Percentiles rank a stretch among this genome's conserved stretches.
Conservation (phyloP, 768 basidiomycete species). For the Hericium rajendrae region DNA sequence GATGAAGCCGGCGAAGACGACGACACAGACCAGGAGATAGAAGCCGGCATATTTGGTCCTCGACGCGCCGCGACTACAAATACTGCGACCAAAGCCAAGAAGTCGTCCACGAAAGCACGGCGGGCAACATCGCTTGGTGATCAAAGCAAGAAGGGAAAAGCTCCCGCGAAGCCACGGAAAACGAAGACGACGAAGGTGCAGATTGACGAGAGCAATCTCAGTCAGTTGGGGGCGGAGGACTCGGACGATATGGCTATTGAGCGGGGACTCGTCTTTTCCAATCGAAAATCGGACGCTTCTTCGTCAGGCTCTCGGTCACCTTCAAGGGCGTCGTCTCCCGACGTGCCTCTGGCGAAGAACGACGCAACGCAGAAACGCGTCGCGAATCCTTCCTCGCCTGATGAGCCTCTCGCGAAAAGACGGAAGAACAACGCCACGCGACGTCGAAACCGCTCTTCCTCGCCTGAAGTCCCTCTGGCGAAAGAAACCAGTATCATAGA, state of each 20-base stretch:
- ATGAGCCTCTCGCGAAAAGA: not conserved
- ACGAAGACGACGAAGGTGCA: conserved; percentile 17
- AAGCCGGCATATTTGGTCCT: conserved; percentile 38
- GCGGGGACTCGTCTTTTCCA: conserved; percentile 23
- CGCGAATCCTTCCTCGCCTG: not conserved
- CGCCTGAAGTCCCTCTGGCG: conserved; percentile 13
- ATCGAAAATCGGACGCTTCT: not conserved
- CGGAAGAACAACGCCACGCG: not conserved
- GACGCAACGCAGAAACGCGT: not conserved
- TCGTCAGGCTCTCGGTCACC: not conserved
- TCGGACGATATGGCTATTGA: conserved; percentile 49
- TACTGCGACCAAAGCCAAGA: conserved; percentile 19
- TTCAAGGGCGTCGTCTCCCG: not conserved
- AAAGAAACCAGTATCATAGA: conserved; percentile 9
- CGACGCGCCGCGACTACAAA: conserved; percentile 47
- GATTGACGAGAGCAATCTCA: conserved; percentile 20
- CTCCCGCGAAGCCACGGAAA: conserved; percentile 8
- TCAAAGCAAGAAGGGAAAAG: conserved; percentile 24
- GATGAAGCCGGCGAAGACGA: conserved; percentile 47
- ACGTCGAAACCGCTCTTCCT: conserved; percentile 5
- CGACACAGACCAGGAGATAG: conserved; percentile 58
- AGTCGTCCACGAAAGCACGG: conserved; percentile 25
- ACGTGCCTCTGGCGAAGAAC: not conserved
- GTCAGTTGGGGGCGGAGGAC: conserved; percentile 42
- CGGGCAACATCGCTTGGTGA: conserved; percentile 30